phyloP scores from a whole-genome alignment of 345 rosid genomes.

The Trapa incisa region DNA sequence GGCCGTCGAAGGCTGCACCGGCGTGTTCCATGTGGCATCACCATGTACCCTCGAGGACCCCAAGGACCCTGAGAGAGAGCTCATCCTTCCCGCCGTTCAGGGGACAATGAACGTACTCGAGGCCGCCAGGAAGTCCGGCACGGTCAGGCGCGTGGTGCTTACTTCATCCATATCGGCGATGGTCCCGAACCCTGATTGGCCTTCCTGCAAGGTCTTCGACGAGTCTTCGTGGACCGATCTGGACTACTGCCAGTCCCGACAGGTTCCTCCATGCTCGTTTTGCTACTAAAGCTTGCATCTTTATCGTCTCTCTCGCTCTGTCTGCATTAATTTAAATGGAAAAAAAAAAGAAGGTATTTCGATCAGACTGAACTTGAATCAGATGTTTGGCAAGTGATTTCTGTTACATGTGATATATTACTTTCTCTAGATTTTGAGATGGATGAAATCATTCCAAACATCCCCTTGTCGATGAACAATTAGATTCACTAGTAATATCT shows the following conservation, averaged over 20 bases:
- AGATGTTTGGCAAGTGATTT: background rate
- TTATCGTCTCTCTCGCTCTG: background rate
- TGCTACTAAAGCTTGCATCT: background rate
- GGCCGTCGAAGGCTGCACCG: constrained; percentile 59
- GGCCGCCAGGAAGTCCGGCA: constrained; percentile 36
- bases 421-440: background rate
- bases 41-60: constrained; percentile 69
- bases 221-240: constrained; percentile 81
- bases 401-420: background rate
- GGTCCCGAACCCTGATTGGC: constrained; percentile 69
- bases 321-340: background rate
- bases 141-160: constrained; percentile 61
- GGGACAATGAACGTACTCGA: constrained; percentile 61
- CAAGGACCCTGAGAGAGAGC: constrained; percentile 45
- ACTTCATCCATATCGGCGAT: constrained; percentile 73
- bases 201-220: constrained; percentile 28
- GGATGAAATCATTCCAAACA: background rate
- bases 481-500: background rate
- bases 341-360: background rate
- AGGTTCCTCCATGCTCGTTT: constrained; percentile 12
- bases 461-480: background rate
- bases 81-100: constrained; percentile 63
- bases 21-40: constrained; percentile 85
- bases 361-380: too few relatives aligned
- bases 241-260: constrained; percentile 48